Base-by-base conservation (phyloP, 2,329 filamentous ascomycete species). In the Leptographium flavum region DNA sequence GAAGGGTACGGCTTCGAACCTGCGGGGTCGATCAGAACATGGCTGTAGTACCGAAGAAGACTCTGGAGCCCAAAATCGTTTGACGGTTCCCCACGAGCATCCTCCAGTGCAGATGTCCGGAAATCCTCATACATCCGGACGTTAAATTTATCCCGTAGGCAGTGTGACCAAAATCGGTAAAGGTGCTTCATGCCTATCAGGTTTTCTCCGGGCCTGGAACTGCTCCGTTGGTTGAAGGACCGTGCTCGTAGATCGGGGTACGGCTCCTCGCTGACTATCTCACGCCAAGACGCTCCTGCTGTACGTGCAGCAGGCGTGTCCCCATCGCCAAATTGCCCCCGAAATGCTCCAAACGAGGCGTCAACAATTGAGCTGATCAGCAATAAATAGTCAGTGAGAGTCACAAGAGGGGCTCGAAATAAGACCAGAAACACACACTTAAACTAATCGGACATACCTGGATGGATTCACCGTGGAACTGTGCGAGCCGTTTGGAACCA, bases 101-200 rank as follows among this genome's bases (percentile, higher is more conserved):
- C 83, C 57, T 80, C 75, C 49, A 80, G 63, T 45, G 83, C 82
- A 58, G 74, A 69, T 55, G 67, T 65, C 51, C 76, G 75, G 64
- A 87, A 87, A 59, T 87, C 82, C 57, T 75, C 67, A 64, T 87
- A 87, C 76, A 88, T 83, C 57, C 67, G 68, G 47, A 71, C 68
- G 60, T 87, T 83, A 71, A 87, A 87, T 62, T 83, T 80, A 55
- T 76, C 71, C 50, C 78, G 71, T 51, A 87, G 69, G 57, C 83
- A 84, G 58, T 81, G 74, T 19, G 77, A 76, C 81, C 82, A 87
- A 64, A 84, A 84, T 51, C 78, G 71, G 64, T 86, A 87, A 27
- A 85, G 70, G 47, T 76, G 69, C 56, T 76, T 71, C 69, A 82
- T 79, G 55, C 78, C 71, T 49, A 68, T 64, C 41, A 73, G 70